Evolutionary conservation across 2,329 filamentous ascomycete species (phyloP), one percentile per base, ranked within the genome.

Genomic region (Biscogniauxia mediterranea): DNA sequence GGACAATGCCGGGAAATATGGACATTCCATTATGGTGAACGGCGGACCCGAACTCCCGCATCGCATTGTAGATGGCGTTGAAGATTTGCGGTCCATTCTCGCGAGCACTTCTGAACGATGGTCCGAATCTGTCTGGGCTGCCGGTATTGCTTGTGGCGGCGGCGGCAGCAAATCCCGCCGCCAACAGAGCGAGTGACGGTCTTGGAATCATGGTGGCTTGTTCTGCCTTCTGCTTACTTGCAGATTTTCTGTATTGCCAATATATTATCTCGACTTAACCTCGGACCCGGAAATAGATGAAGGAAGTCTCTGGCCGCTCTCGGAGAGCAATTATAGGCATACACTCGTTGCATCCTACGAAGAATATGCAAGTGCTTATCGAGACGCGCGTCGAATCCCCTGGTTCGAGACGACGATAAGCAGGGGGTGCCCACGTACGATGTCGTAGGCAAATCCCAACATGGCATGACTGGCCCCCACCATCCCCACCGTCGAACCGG

Each of bases 11-110:
- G 0, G 89, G 79, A 68, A 92, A 90, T 66, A 90, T 82, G 1
- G 87, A 86, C 81, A 93, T 88, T 59, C 90, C 90, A 71, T 93
- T 93, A 74, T 93, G 90, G 61, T 90, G 83, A 2, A 91, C 71
- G 0, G 88, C 87, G 0, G 88, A 90, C 1, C 88, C 89, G 85
- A 88, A 93, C 78, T 92, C 89, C 42, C 90, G 82, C 78, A 90
- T 86, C 0, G 89, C 88, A 9, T 86, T 86, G 65, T 92, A 86
- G 19, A 92, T 78, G 17, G 88, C 82, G 70, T 92, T 92, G 81
- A 92, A 92, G 59, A 92, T 85, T 63, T 84, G 81, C 65, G 85
- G 83, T 7, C 84, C 85, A 72, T 90, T 88, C 46, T 73, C 68
- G 17, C 71, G 73, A 13, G 80, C 78, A 57, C 71, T 73, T 0